Percentiles rank a stretch among this genome's conserved stretches.
Conservation (phyloP, 2,329 filamentous ascomycete species). For the Fusarium incarnatum region DNA sequence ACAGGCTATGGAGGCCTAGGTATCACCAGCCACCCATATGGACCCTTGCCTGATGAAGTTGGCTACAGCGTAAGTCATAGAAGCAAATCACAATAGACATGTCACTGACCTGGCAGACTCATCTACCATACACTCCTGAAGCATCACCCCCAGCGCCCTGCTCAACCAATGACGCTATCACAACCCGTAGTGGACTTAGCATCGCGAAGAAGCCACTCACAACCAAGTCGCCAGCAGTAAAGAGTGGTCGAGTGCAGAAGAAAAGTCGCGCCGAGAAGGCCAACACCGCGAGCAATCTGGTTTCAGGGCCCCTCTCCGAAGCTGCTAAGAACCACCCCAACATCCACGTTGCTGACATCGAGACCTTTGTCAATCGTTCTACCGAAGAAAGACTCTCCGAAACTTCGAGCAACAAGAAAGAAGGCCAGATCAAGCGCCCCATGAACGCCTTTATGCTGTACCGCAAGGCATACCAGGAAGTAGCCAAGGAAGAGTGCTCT, state of each 20-base stretch:
- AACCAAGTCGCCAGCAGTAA: conserved; percentile 29
- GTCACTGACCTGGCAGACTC: conserved; percentile 27
- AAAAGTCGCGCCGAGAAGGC: conserved; percentile 49
- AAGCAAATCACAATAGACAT: background rate
- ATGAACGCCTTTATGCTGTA: conserved; percentile 99
- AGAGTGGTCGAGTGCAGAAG: conserved; percentile 42
- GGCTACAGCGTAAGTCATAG: conserved; percentile 37
- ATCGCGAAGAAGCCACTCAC: conserved; percentile 42
- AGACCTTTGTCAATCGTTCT: conserved; percentile 79
- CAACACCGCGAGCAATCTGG: conserved; percentile 50
- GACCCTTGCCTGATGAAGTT: conserved; percentile 37
- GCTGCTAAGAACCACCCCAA: conserved; percentile 72
- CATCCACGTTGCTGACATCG: conserved; percentile 80
- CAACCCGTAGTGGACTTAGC: conserved; percentile 53
- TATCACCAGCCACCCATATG: conserved; percentile 31
- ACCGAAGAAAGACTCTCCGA: conserved; percentile 74
- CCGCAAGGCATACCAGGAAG: conserved; percentile 88
- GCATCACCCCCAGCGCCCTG: conserved; percentile 60
- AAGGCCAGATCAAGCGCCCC: conserved; percentile 86
- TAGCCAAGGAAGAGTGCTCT: conserved; percentile 82
- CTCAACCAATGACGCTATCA: conserved; percentile 45
- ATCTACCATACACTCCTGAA: conserved; percentile 57
- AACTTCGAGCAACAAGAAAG: conserved; percentile 71
- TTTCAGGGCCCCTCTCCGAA: conserved; percentile 76
- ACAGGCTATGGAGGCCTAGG: conserved; percentile 22